Evolutionary conservation across 2,329 filamentous ascomycete species (phyloP).

Genomic region (Periconia sp.): DNA sequence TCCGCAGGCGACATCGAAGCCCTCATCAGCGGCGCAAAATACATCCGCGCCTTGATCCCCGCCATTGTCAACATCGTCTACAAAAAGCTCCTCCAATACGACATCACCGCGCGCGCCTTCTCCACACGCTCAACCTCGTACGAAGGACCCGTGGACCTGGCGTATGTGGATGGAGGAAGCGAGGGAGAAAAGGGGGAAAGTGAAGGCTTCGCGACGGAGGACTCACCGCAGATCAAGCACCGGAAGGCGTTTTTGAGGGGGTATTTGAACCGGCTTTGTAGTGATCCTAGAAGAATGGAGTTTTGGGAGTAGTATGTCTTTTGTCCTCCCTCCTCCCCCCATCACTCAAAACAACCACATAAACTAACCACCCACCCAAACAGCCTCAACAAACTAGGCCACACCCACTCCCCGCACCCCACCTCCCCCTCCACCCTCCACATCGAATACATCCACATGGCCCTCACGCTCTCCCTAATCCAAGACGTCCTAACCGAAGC

Average conservation of each 20-base stretch:
- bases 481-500: conserved; percentile 78
- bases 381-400: conserved; percentile 73
- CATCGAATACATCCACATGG: conserved; percentile 79
- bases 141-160: conserved; percentile 65
- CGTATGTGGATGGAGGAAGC: no score
- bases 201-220: conserved; percentile 57
- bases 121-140: conserved; percentile 62
- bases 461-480: conserved; percentile 71
- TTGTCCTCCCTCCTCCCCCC: no score
- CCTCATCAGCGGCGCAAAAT: conserved; percentile 68
- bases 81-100: conserved; percentile 76
- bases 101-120: conserved; percentile 80
- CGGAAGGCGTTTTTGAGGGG: conserved; percentile 65
- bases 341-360: background rate
- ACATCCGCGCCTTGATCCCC: conserved; percentile 80
- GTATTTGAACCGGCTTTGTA: conserved; percentile 73
- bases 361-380: background rate
- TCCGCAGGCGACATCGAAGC: conserved; percentile 67
- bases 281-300: conserved; percentile 72
- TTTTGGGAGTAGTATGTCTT: conserved; percentile 69
- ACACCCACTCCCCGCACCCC: conserved; percentile 80
- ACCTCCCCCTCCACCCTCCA: conserved; percentile 68
- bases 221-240: conserved; percentile 73
- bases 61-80: conserved; percentile 84
- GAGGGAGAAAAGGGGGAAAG: conserved; percentile 21